phyloP scores from a whole-genome alignment of 2,329 filamentous ascomycete species.

The Ascochyta pisi region DNA sequence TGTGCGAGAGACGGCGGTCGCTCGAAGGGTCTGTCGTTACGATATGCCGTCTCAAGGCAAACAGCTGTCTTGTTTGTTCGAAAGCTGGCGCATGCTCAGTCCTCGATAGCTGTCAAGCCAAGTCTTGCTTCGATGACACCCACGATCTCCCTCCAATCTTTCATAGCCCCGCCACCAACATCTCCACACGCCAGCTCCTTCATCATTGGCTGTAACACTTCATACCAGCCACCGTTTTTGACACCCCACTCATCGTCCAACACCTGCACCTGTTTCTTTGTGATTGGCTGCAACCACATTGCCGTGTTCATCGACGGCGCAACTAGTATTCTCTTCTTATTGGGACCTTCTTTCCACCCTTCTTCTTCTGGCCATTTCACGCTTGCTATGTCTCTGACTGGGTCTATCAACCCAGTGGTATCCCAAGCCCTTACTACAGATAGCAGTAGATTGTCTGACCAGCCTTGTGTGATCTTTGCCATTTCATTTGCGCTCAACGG shows the following conservation, averaged over 20 bases:
- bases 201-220: slow-evolving; percentile 74
- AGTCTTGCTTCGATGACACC: slow-evolving; percentile 61
- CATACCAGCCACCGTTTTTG: slow-evolving; percentile 61
- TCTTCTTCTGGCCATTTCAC: slow-evolving; percentile 29
- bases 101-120: slow-evolving; percentile 20
- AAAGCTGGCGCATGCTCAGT: not conserved
- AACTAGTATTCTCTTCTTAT: slow-evolving; percentile 70
- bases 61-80: not conserved
- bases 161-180: slow-evolving; percentile 82
- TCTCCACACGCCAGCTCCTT: slow-evolving; percentile 88
- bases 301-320: slow-evolving; percentile 87
- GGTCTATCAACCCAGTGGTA: slow-evolving; percentile 53
- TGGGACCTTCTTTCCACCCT: slow-evolving; percentile 26
- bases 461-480: slow-evolving; percentile 80
- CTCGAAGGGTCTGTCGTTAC: not conserved
- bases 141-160: slow-evolving; percentile 79
- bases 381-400: slow-evolving; percentile 35
- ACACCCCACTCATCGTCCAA: slow-evolving; percentile 78
- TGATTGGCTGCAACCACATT: slow-evolving; percentile 90
- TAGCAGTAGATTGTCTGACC: slow-evolving; percentile 76
- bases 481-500: slow-evolving; percentile 85
- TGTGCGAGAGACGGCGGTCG: not conserved
- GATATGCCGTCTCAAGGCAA: not conserved
- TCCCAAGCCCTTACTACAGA: slow-evolving; percentile 90
- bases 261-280: slow-evolving; percentile 71